These are phyloP conservation scores for Dictyostelium firmibasis DNA, from an alignment of 78 protist species.

Conservation along the genomic window DNA sequence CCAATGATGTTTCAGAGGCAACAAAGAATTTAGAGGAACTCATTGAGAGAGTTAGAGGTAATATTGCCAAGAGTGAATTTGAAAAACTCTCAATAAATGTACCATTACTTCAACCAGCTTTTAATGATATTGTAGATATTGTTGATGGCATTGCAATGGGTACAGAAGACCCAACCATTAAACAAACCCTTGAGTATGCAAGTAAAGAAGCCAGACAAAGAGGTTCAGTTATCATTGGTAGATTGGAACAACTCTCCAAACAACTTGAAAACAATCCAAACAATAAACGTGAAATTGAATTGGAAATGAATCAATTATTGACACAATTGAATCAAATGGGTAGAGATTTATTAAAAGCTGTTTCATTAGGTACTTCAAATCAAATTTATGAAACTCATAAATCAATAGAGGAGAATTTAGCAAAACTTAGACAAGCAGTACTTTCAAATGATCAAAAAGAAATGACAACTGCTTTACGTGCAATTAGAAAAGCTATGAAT, in stretches of 20 bases:
- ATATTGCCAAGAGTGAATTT: slow-evolving; percentile 1
- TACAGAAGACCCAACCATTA: slow-evolving; percentile 22
- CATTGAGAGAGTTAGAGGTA: not conserved
- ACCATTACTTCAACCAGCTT: not conserved
- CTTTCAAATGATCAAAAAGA: slow-evolving; percentile 40
- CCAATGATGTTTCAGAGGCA: slow-evolving; percentile 54
- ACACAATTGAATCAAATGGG: slow-evolving; percentile 7
- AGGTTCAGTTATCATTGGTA: slow-evolving; percentile 3
- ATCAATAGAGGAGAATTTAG: slow-evolving; percentile 28
- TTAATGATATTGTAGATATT: not conserved
- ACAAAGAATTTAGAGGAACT: slow-evolving; percentile 1
- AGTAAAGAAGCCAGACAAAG: not conserved
- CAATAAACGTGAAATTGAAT: not conserved
- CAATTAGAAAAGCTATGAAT: slow-evolving; percentile 20
- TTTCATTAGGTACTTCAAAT: slow-evolving; percentile 22
- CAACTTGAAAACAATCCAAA: slow-evolving; percentile 1
- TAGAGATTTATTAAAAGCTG: slow-evolving; percentile 7
- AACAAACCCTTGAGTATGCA: not conserved
- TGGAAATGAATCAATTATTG: slow-evolving; percentile 7
- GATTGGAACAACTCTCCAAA: not conserved
- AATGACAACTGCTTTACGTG: slow-evolving; percentile 5
- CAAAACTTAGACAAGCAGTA: slow-evolving; percentile 14
- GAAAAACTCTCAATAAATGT: not conserved
- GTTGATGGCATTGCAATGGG: slow-evolving; percentile 4
- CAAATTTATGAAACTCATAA: slow-evolving; percentile 20